These are phyloP conservation scores for Babesia divergens DNA, from an alignment of 169 alveolate genomes.

Conservation along the genomic window DNA sequence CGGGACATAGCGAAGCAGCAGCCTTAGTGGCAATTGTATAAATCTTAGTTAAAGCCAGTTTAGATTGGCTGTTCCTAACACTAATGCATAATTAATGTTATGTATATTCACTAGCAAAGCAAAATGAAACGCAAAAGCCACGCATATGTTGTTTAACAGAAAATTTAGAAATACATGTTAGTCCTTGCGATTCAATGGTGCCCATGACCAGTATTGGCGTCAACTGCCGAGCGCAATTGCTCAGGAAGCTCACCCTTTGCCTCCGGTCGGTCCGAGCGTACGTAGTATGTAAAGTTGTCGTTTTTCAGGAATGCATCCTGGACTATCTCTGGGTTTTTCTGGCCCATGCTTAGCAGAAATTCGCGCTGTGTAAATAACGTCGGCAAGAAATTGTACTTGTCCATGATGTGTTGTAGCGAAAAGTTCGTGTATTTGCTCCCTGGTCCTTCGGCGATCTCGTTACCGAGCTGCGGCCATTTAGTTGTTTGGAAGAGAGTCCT, in stretches of 20 bases:
- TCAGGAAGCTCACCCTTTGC: conserved; percentile 30
- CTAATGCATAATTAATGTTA: no score
- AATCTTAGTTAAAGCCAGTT: no score
- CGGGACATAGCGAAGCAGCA: no score
- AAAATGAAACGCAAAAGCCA: no score
- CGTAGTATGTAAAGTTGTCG: conserved; percentile 42
- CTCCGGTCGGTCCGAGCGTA: conserved; percentile 46
- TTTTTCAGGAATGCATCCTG: conserved; percentile 56
- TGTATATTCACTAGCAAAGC: no score
- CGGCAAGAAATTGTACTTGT: conserved; percentile 65
- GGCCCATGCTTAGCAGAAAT: conserved; percentile 33
- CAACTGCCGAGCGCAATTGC: conserved; percentile 19
- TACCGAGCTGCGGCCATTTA: conserved; percentile 63
- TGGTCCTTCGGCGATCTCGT: conserved; percentile 66
- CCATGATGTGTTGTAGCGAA: conserved; percentile 67
- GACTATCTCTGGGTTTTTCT: conserved; percentile 61
- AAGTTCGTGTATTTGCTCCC: conserved; percentile 68
- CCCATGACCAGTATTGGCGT: conserved; percentile 6
- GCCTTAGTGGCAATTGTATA: no score
- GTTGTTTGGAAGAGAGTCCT: conserved; percentile 20
- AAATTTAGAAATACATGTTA: background rate
- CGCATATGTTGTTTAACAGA: no score
- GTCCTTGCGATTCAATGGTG: conserved; percentile 31
- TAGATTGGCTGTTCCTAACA: no score
- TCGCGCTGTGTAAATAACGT: conserved; percentile 47